Evolutionary conservation across 2,329 filamentous ascomycete genomes (phyloP).

Genomic region (Colletotrichum ledebouriae): DNA sequence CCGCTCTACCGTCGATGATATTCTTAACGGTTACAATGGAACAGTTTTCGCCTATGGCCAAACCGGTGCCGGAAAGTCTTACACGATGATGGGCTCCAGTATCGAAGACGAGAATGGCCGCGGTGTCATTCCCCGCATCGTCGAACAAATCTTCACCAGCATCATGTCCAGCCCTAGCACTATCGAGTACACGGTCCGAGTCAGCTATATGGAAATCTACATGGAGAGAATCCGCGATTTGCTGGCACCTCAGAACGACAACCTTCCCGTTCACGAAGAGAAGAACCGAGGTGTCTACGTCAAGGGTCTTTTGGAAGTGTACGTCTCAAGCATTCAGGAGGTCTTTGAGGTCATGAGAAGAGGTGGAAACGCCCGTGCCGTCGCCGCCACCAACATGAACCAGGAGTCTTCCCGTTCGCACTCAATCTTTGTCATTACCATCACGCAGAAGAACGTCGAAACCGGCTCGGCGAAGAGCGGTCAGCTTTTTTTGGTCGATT

Average conservation of each 20-base stretch:
- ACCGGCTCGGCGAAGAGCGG: conserved; percentile 96
- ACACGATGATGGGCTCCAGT: conserved; percentile 98
- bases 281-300: conserved; percentile 97
- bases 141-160: conserved; percentile 97
- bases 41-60: conserved; percentile 99
- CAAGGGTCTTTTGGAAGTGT: conserved; percentile 93
- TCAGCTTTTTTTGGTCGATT: conserved; percentile 95
- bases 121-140: conserved; percentile 96
- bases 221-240: conserved; percentile 99
- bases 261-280: conserved; percentile 97
- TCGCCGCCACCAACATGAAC: conserved; percentile 99
- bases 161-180: conserved; percentile 92
- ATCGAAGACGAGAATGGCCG: conserved; percentile 91
- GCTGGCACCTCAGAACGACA: conserved; percentile 92
- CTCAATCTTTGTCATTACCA: conserved; percentile 97
- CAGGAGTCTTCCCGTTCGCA: conserved; percentile 97
- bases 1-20: conserved; percentile 94
- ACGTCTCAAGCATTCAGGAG: conserved; percentile 94
- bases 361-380: conserved; percentile 89
- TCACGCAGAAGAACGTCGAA: conserved; percentile 97
- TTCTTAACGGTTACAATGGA: conserved; percentile 98
- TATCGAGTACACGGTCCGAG: conserved; percentile 98
- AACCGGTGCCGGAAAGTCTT: conserved; percentile 98
- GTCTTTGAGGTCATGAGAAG: conserved; percentile 97
- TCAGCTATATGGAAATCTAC: conserved; percentile 99